Conservation (phyloP, 129 eudicot species). For the Flaveria bidentis region DNA sequence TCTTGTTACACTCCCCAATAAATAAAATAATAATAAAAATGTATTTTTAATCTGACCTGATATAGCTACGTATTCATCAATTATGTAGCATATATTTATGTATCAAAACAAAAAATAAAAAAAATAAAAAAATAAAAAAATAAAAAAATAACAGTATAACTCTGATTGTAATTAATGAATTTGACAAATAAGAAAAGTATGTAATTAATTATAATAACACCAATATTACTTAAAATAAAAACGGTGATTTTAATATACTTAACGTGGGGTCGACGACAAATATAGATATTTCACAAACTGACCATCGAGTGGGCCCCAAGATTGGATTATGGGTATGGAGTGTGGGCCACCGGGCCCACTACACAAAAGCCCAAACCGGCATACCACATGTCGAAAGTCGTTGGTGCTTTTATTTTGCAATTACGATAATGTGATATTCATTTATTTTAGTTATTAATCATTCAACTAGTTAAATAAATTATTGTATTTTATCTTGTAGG, state of each 20-base stretch:
- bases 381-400: slow-evolving; percentile 73
- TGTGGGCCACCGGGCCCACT: slow-evolving; percentile 51
- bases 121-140: too few species aligned
- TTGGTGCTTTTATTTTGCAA: slow-evolving; percentile 39
- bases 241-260: background rate
- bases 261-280: background rate
- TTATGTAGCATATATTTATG: too few species aligned
- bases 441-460: background rate
- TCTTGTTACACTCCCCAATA: too few species aligned
- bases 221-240: background rate
- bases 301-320: slow-evolving; percentile 42
- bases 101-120: too few species aligned
- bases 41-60: too few species aligned
- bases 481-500: background rate
- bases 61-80: too few species aligned
- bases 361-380: slow-evolving; percentile 57
- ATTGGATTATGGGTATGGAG: slow-evolving; percentile 27
- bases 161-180: too few species aligned
- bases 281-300: slow-evolving; percentile 49
- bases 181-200: too few species aligned
- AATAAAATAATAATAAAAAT: too few species aligned
- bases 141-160: too few species aligned
- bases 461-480: background rate
- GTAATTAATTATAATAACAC: too few species aligned
- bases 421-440: slow-evolving; percentile 5